These are phyloP conservation scores for Gossypium lobatum DNA, from an alignment of 441 rosid genomes.

Conservation along the genomic window DNA sequence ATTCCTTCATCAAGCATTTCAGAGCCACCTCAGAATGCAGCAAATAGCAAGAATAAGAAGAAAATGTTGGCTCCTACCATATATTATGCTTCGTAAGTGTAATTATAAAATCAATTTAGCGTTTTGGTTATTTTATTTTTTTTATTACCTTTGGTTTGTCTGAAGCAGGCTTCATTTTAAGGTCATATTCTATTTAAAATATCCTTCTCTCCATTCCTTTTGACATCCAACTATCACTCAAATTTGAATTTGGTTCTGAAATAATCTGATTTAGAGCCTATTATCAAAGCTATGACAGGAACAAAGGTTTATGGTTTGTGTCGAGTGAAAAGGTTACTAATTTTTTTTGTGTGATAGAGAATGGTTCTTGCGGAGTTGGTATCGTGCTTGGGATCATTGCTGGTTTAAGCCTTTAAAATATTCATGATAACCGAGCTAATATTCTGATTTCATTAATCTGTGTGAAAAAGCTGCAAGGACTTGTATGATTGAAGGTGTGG, in stretches of 20 bases:
- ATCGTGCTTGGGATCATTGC: neutral
- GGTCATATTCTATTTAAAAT: neutral
- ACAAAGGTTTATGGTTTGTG: neutral
- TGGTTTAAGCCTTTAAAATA: neutral
- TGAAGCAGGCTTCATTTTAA: neutral
- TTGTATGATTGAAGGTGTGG: neutral
- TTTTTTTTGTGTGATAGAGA: neutral
- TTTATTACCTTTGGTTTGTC: neutral
- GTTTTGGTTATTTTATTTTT: neutral
- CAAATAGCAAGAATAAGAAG: constrained; percentile 44
- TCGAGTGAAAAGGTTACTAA: neutral
- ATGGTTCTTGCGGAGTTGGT: neutral
- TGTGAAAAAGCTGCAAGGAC: neutral
- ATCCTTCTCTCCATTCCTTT: neutral
- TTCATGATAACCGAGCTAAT: neutral
- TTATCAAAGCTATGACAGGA: neutral
- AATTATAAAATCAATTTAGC: neutral
- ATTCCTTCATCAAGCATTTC: constrained; percentile 28
- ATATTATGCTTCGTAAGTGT: constrained; percentile 77
- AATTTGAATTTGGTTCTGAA: neutral
- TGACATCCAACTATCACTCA: neutral
- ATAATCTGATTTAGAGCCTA: neutral
- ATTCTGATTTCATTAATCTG: neutral
- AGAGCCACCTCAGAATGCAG: constrained; percentile 32
- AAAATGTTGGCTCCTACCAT: constrained; percentile 56